These are phyloP conservation scores for Penicillium thymicola DNA, from an alignment of 2,329 filamentous ascomycete species.

Conservation along the genomic window DNA sequence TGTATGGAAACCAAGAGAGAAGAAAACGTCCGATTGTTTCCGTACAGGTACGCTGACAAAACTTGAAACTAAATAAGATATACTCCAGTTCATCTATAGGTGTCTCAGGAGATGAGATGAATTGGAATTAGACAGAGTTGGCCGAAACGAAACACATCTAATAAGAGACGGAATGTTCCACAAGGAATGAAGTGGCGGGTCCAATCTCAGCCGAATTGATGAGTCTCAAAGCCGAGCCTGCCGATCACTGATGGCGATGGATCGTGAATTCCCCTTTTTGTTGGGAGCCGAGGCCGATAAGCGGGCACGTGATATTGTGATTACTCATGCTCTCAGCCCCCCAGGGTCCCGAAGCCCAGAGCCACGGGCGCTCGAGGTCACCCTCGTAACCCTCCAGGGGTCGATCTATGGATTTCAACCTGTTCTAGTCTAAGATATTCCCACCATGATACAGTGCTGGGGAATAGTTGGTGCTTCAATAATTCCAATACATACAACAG, in stretches of 20 bases:
- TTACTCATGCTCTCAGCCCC: not conserved
- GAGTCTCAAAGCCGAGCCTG: not conserved
- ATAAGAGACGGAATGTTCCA: not conserved
- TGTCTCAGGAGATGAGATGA: not conserved
- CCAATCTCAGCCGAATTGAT: not conserved
- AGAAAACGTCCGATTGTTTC: not conserved
- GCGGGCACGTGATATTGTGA: not conserved
- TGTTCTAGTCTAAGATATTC: not conserved
- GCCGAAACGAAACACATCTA: not conserved
- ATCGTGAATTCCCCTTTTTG: not conserved
- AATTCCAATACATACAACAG: not conserved
- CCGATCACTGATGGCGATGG: not conserved
- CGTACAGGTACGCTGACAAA: not conserved
- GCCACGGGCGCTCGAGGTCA: not conserved
- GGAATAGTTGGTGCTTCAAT: not conserved
- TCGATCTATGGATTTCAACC: too few relatives aligned
- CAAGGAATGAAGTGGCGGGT: not conserved
- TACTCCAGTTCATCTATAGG: not conserved
- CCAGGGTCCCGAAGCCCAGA: too few relatives aligned
- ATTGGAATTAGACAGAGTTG: not conserved
- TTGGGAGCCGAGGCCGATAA: conserved; percentile 4
- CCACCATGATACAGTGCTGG: too few relatives aligned
- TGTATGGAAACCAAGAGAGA: not conserved
- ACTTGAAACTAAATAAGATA: not conserved
- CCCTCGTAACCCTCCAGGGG: not conserved